Percentiles rank a stretch among this genome's conserved stretches.
These are phyloP conservation scores for Lodderomyces jiufengensis DNA, from an alignment of 1,139 yeast genomes.

Conservation along the genomic window DNA sequence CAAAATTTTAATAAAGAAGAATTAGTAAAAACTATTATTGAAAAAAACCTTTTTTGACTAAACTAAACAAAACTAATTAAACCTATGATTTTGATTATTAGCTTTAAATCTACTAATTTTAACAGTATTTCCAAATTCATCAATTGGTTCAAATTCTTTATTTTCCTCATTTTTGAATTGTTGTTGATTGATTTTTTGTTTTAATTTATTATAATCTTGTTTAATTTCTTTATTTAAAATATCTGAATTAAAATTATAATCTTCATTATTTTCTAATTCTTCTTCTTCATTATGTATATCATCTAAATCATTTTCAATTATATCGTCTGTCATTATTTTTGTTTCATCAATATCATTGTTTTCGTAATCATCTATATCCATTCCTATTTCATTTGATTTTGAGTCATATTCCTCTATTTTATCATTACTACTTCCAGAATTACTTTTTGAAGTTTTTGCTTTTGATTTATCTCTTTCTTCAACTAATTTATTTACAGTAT, in stretches of 20 bases:
- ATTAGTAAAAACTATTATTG: too few species aligned
- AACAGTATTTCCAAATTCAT: conserved; percentile 57
- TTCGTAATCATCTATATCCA: conserved; percentile 14
- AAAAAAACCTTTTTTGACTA: too few species aligned
- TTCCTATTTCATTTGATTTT: conserved; percentile 21
- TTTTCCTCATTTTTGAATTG: conserved; percentile 49
- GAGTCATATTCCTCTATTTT: conserved; percentile 13
- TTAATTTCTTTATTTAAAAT: conserved; percentile 45
- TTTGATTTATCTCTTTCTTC: conserved; percentile 25
- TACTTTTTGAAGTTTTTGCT: conserved; percentile 9
- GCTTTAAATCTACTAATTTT: conserved; percentile 68
- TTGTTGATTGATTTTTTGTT: conserved; percentile 47
- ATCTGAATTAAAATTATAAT: conserved; percentile 22
- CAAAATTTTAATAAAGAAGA: too few species aligned
- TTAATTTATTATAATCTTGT: conserved; percentile 54
- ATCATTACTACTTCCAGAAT: conserved; percentile 7
- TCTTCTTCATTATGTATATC: conserved; percentile 16
- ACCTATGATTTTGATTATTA: conserved; percentile 13
- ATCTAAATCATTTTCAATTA: conserved; percentile 30
- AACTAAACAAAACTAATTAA: too few species aligned
- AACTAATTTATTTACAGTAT: conserved; percentile 46
- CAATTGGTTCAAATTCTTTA: conserved; percentile 66
- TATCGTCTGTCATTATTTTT: conserved; percentile 34
- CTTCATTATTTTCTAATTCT: conserved; percentile 39
- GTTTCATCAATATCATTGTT: conserved; percentile 24